Percentiles rank a stretch among this genome's conserved stretches.
These are phyloP conservation scores for Vitis hybrid DNA, from an alignment of 177 flowering plant genomes.

Conservation along the genomic window DNA sequence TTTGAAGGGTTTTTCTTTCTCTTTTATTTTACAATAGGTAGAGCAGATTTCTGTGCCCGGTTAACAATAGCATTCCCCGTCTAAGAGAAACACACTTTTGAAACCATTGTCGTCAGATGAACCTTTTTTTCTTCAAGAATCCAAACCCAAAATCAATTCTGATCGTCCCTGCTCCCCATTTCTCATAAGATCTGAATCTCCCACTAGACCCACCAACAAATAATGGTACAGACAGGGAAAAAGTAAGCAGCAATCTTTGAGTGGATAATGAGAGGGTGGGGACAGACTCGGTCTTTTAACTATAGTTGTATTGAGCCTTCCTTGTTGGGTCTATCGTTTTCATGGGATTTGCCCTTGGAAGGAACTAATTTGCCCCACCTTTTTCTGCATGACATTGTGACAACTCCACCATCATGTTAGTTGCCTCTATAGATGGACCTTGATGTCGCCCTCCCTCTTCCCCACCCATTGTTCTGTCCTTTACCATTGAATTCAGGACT, in stretches of 20 bases:
- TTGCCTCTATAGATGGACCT: slow-evolving; percentile 31
- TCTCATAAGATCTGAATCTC: slow-evolving; percentile 19
- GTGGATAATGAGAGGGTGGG: slow-evolving; percentile 34
- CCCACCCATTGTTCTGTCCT: slow-evolving; percentile 22
- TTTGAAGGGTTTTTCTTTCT: neutral
- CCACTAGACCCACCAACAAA: slow-evolving; percentile 37
- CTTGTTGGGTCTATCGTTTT: slow-evolving; percentile 41
- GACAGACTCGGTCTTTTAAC: slow-evolving; percentile 5
- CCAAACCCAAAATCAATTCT: slow-evolving; percentile 25
- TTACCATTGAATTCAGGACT: slow-evolving; percentile 6
- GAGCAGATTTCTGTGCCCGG: neutral
- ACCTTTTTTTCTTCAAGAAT: slow-evolving; percentile 21
- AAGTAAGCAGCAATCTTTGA: slow-evolving; percentile 26
- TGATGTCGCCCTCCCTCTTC: slow-evolving; percentile 11
- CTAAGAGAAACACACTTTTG: slow-evolving; percentile 13
- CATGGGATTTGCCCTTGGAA: slow-evolving; percentile 25
- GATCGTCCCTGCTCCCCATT: slow-evolving; percentile 41
- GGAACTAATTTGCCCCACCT: slow-evolving; percentile 19
- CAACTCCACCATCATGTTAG: slow-evolving; percentile 45
- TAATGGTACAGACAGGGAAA: slow-evolving; percentile 27
- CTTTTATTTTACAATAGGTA: neutral
- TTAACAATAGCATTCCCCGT: neutral
- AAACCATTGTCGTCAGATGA: slow-evolving; percentile 4
- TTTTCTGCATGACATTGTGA: slow-evolving; percentile 32
- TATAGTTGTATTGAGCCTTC: slow-evolving; percentile 23